Conservation (phyloP, 208 protist genomes). For the Lotmaria passim region DNA sequence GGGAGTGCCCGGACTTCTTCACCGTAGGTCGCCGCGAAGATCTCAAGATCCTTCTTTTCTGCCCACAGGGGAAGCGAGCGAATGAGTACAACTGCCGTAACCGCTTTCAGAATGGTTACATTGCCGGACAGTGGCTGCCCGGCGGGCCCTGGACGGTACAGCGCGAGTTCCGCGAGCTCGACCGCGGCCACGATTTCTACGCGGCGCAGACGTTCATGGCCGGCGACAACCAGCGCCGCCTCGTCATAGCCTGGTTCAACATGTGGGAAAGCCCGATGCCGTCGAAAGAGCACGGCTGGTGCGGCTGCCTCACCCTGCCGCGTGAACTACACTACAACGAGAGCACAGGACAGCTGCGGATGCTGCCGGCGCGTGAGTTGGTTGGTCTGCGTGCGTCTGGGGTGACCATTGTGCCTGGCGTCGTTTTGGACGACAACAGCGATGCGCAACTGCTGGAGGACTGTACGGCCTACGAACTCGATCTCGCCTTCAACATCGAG, state of each 20-base stretch:
- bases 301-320: conserved; percentile 44
- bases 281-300: conserved; percentile 42
- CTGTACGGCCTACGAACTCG: conserved; percentile 48
- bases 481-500: conserved; percentile 46
- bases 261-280: conserved; percentile 56
- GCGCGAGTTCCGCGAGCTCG: conserved; percentile 45
- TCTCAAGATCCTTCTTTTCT: conserved; percentile 35
- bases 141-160: conserved; percentile 9
- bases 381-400: conserved; percentile 31
- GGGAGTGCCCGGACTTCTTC: conserved; percentile 61
- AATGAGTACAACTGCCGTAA: conserved; percentile 39
- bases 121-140: conserved; percentile 20
- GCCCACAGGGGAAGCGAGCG: conserved; percentile 40
- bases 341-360: conserved; percentile 21
- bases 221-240: conserved; percentile 36
- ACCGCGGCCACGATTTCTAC: conserved; percentile 54
- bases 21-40: conserved; percentile 13
- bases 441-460: conserved; percentile 31
- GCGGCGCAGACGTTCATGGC: conserved; percentile 45
- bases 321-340: conserved; percentile 40
- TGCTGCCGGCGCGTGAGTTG: conserved; percentile 50
- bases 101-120: conserved; percentile 50
- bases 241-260: conserved; percentile 49
- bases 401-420: conserved; percentile 11
- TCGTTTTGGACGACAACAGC: conserved; percentile 27